phyloP scores from a whole-genome alignment of 805 yeast genomes.

The Wickerhamiella siamensis region DNA sequence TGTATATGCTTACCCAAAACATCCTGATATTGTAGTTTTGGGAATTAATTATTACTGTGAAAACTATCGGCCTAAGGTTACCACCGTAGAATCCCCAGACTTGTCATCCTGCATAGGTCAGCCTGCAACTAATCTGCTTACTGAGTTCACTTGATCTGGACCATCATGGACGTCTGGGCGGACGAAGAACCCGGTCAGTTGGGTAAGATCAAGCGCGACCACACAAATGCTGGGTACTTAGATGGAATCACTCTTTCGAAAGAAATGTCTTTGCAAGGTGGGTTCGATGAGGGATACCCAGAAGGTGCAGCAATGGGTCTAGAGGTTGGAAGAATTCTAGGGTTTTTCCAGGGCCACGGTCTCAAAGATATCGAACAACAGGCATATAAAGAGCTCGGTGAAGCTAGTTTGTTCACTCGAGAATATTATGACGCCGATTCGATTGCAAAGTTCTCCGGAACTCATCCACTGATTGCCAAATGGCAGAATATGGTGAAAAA shows the following conservation, averaged over 20 bases:
- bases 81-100: too few relatives aligned
- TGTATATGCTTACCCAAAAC: too few relatives aligned
- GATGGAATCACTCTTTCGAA: constrained; percentile 64
- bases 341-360: constrained; percentile 32
- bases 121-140: not conserved
- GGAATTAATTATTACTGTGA: too few relatives aligned
- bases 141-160: not conserved
- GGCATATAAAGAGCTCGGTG: constrained; percentile 37
- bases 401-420: constrained; percentile 41
- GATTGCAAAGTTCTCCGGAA: constrained; percentile 18
- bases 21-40: too few relatives aligned
- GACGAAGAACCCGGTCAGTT: constrained; percentile 15
- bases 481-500: constrained; percentile 31
- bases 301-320: constrained; percentile 59
- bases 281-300: constrained; percentile 72
- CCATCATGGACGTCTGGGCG: constrained; percentile 16
- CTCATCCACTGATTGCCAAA: constrained; percentile 29
- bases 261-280: constrained; percentile 56
- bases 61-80: too few relatives aligned
- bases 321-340: constrained; percentile 49
- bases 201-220: constrained; percentile 32
- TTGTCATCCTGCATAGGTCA: too few relatives aligned
- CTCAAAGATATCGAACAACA: constrained; percentile 21
- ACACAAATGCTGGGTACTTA: constrained; percentile 66
- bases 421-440: constrained; percentile 36